These are phyloP conservation scores for Tricholoma sp. DNA, from an alignment of 768 basidiomycete species.

Conservation along the genomic window DNA sequence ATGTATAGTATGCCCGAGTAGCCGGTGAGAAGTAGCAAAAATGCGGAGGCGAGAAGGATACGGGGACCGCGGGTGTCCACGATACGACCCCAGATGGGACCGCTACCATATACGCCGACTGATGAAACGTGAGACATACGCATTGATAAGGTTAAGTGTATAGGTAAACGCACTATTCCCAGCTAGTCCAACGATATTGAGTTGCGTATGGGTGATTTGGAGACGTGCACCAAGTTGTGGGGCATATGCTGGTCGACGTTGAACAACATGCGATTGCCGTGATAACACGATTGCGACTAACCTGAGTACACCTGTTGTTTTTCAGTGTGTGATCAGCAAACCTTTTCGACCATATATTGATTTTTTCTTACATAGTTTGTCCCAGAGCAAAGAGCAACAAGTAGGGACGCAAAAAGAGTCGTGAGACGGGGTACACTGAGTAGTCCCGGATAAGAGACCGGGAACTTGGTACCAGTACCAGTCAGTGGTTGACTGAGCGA, in stretches of 20 bases:
- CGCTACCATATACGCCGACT: constrained; percentile 73
- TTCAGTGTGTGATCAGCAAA: background rate
- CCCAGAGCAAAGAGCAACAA: constrained; percentile 60
- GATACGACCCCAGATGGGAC: constrained; percentile 76
- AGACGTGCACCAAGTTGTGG: constrained; percentile 82
- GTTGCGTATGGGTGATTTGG: constrained; percentile 69
- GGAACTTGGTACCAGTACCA: background rate
- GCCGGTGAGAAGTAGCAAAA: constrained; percentile 57
- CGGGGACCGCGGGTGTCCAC: constrained; percentile 73
- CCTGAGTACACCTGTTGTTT: constrained; percentile 36
- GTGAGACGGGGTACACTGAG: constrained; percentile 37
- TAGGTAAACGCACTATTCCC: constrained; percentile 54
- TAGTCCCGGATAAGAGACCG: constrained; percentile 19
- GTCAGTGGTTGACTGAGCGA: background rate
- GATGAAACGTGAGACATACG: background rate
- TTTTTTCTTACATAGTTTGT: constrained; percentile 62
- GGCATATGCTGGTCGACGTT: constrained; percentile 56
- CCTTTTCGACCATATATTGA: background rate
- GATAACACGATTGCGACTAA: constrained; percentile 14
- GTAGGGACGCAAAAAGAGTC: constrained; percentile 49
- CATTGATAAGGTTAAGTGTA: background rate
- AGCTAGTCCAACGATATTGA: constrained; percentile 78
- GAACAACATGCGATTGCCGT: background rate
- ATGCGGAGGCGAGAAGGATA: constrained; percentile 56
- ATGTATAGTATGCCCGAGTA: constrained; percentile 72